Conservation (phyloP, 2,329 filamentous ascomycete species). For the Parascedosporium putredinis region DNA sequence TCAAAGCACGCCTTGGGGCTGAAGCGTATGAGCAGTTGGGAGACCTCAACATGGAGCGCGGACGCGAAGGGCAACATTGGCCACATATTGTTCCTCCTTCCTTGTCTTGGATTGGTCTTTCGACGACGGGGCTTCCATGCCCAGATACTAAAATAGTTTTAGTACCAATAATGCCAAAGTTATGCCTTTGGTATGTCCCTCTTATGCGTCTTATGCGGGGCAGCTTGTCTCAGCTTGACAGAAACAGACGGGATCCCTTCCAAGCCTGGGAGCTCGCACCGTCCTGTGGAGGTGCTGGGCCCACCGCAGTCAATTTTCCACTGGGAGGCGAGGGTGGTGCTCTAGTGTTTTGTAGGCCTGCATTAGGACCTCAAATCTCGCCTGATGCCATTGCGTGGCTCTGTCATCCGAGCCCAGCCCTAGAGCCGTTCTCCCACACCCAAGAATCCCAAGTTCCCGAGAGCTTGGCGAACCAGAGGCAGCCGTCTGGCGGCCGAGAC, state of each 20-base stretch:
- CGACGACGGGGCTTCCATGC: too few species aligned
- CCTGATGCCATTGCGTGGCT: slow-evolving; percentile 2
- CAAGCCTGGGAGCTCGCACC: neutral
- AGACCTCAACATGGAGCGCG: too few species aligned
- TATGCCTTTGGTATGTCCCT: too few species aligned
- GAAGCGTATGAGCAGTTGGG: too few species aligned
- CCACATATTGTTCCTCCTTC: too few species aligned
- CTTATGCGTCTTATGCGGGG: too few species aligned
- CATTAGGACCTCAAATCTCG: neutral
- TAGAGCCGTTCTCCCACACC: neutral
- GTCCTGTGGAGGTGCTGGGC: too few species aligned
- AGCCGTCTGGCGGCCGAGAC: neutral
- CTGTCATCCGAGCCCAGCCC: neutral
- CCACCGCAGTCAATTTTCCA: too few species aligned
- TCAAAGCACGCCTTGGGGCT: too few species aligned
- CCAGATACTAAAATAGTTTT: neutral
- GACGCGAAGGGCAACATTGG: too few species aligned
- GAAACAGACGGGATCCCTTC: slow-evolving; percentile 1
- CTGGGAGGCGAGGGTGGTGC: neutral
- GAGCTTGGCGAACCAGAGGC: slow-evolving; percentile 1
- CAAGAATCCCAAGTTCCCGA: neutral
- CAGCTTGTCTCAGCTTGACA: slow-evolving; percentile 5
- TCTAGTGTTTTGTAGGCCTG: neutral
- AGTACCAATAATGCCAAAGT: too few species aligned
- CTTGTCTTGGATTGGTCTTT: too few species aligned